phyloP scores from a whole-genome alignment of 106 monocot species.

The Allium cepa region DNA sequence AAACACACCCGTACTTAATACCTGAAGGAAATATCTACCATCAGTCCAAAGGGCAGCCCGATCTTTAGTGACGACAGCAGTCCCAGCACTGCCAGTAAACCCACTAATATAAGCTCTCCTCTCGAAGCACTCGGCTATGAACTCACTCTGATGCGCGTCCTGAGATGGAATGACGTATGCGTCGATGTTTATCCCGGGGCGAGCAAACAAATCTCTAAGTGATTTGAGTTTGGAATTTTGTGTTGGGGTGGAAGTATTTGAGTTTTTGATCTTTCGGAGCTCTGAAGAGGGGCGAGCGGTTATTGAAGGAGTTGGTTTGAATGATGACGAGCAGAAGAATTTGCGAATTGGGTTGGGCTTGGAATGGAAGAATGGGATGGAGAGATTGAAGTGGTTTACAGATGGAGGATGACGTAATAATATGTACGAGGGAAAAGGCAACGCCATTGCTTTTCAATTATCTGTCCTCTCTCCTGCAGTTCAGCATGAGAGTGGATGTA shows the following conservation, averaged over 20 bases:
- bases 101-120: constrained; percentile 64
- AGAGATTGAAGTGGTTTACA: not conserved
- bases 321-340: constrained; percentile 2
- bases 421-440: no score
- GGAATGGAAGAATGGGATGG: constrained; percentile 1
- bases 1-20: not conserved
- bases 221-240: not conserved
- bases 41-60: constrained; percentile 89
- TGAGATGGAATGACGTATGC: constrained; percentile 88
- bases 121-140: constrained; percentile 26
- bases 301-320: not conserved
- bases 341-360: not conserved
- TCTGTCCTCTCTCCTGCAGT: no score
- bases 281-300: constrained; percentile 43
- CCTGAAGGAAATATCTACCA: constrained; percentile 83
- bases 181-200: constrained; percentile 63
- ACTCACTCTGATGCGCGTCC: constrained; percentile 4
- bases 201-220: constrained; percentile 50
- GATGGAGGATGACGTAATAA: no score
- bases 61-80: constrained; percentile 82
- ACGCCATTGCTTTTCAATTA: no score
- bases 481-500: no score
- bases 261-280: constrained; percentile 1
- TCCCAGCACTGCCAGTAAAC: constrained; percentile 92
- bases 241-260: not conserved